These are phyloP conservation scores for Shiraia sp. DNA, from an alignment of 2,329 filamentous ascomycete species.

Conservation along the genomic window DNA sequence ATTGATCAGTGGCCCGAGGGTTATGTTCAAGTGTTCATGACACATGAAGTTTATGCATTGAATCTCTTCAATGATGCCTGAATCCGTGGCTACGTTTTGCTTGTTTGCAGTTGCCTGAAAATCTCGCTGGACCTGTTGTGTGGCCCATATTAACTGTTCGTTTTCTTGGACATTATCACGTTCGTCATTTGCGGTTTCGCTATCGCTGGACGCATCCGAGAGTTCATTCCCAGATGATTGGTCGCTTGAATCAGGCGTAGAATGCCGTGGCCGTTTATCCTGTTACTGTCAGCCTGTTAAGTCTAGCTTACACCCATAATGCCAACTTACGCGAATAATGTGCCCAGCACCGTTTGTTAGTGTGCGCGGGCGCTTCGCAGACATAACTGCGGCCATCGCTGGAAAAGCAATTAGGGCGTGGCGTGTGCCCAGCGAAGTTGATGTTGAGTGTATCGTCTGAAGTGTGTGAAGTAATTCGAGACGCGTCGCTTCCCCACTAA, in stretches of 20 bases:
- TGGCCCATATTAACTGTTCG: conserved; percentile 29
- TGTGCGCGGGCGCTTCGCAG: conserved; percentile 38
- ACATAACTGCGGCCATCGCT: conserved; percentile 33
- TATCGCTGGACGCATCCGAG: conserved; percentile 10
- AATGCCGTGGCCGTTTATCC: conserved; percentile 37
- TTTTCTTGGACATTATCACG: conserved; percentile 21
- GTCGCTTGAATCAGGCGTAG: conserved; percentile 26
- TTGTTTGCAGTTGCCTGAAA: conserved; percentile 22
- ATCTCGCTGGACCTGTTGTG: conserved; percentile 35
- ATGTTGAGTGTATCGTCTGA: not conserved
- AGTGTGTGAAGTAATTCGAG: conserved; percentile 8
- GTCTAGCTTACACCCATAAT: not conserved
- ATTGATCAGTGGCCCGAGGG: conserved; percentile 92
- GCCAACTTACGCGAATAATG: conserved; percentile 24
- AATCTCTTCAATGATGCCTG: conserved; percentile 86
- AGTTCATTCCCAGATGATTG: conserved; percentile 15
- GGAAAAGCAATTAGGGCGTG: conserved; percentile 3
- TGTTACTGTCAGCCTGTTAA: conserved; percentile 19
- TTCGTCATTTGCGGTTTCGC: conserved; percentile 17
- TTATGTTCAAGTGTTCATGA: conserved; percentile 77
- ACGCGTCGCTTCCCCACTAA: conserved; percentile 27
- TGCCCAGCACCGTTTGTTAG: conserved; percentile 19
- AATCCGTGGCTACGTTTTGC: conserved; percentile 73
- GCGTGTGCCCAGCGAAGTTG: conserved; percentile 2
- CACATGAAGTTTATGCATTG: conserved; percentile 97